Evolutionary conservation across 306 rosid species (phyloP).

Genomic region (Styphnolobium japonicum): DNA sequence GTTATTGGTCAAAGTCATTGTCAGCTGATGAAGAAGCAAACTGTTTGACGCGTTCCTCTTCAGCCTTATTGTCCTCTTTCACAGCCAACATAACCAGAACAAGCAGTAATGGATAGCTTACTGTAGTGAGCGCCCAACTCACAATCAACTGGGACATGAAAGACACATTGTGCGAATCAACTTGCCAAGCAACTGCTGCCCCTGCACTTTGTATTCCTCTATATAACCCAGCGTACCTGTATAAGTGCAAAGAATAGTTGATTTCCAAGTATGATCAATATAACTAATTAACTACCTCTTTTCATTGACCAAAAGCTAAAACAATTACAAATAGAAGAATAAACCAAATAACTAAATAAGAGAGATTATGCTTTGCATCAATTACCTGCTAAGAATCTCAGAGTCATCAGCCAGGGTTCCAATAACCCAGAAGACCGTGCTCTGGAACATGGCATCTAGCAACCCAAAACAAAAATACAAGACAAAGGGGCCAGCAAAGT

Average conservation of each 20-base stretch:
- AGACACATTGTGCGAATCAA: slow-evolving; percentile 41
- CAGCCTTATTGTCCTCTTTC: slow-evolving; percentile 38
- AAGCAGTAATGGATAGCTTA: slow-evolving; percentile 53
- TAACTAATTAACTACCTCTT: not conserved
- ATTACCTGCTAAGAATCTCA: slow-evolving; percentile 70
- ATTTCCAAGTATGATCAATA: not conserved
- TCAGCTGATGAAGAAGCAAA: not conserved
- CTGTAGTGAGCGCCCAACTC: slow-evolving; percentile 51
- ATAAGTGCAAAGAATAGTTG: not conserved
- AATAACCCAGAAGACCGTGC: slow-evolving; percentile 70
- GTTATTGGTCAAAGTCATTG: slow-evolving; percentile 11
- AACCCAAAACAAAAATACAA: slow-evolving; percentile 66
- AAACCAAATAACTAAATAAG: not conserved
- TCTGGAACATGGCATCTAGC: slow-evolving; percentile 81
- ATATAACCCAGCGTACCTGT: slow-evolving; percentile 67
- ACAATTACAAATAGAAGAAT: not conserved
- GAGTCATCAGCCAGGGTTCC: slow-evolving; percentile 75
- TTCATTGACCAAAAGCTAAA: not conserved
- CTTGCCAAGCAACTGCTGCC: slow-evolving; percentile 80
- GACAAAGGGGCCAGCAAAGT: slow-evolving; percentile 61
- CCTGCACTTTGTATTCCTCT: slow-evolving; percentile 85
- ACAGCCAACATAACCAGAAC: slow-evolving; percentile 58
- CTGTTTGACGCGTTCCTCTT: slow-evolving; percentile 19
- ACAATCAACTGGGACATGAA: slow-evolving; percentile 46
- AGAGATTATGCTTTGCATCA: not conserved